These are phyloP conservation scores for Cardamine occulta DNA, from an alignment of 345 rosid species.

Conservation along the genomic window DNA sequence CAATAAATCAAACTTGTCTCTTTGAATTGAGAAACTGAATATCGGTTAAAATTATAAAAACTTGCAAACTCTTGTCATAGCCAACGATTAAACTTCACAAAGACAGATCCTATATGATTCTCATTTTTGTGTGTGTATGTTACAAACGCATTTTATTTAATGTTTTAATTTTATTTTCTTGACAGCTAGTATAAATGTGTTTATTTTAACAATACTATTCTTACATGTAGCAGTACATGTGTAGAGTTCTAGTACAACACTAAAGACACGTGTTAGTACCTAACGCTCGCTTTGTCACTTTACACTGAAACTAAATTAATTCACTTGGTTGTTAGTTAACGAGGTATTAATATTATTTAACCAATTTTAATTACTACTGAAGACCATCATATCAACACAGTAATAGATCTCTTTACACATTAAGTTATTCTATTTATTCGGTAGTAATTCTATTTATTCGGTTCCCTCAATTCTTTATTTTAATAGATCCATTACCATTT, in stretches of 20 bases:
- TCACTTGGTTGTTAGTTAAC: too few species aligned
- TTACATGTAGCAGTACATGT: neutral
- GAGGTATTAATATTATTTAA: too few species aligned
- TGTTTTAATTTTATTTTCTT: neutral
- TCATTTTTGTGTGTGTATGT: neutral
- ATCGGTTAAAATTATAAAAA: too few species aligned
- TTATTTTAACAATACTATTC: neutral
- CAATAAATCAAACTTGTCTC: neutral
- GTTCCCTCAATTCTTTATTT: too few species aligned
- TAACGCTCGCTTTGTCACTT: conserved; percentile 2
- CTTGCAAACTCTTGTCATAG: too few species aligned
- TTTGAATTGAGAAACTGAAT: too few species aligned
- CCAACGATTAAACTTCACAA: too few species aligned
- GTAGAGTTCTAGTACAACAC: neutral
- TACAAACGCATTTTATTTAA: neutral
- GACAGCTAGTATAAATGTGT: neutral
- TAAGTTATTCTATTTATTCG: too few species aligned
- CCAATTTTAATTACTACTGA: too few species aligned
- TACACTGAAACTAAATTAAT: neutral
- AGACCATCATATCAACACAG: neutral
- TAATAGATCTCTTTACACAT: neutral
- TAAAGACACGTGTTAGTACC: conserved; percentile 22
- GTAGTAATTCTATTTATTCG: too few species aligned
- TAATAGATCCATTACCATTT: too few species aligned
- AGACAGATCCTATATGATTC: neutral